phyloP scores from a whole-genome alignment of 768 basidiomycete genomes.

The Russula brevipes region DNA sequence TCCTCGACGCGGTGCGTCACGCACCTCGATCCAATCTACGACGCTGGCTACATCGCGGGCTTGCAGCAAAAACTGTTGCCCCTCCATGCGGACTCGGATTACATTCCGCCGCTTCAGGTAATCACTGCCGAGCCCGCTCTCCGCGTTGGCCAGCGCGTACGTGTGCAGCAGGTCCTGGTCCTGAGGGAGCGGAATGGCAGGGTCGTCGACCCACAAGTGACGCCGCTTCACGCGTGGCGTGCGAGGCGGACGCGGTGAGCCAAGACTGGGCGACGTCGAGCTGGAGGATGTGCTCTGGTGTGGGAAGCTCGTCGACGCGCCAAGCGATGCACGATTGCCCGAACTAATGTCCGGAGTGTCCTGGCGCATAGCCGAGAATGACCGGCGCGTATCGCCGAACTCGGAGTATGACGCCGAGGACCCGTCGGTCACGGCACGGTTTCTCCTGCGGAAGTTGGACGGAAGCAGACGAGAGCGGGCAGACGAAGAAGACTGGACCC shows the following conservation, averaged over 20 bases:
- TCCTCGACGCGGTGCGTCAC: conserved; percentile 27
- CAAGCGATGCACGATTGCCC: neutral
- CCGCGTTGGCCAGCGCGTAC: conserved; percentile 85
- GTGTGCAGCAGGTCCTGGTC: conserved; percentile 52
- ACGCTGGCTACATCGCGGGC: conserved; percentile 77
- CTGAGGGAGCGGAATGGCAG: conserved; percentile 39
- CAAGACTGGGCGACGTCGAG: no score
- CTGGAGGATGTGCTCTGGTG: neutral
- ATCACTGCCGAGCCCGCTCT: conserved; percentile 93
- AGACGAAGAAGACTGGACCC: neutral
- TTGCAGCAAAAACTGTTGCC: conserved; percentile 95
- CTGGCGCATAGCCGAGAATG: conserved; percentile 21
- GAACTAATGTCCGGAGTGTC: conserved; percentile 1
- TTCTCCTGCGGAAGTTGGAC: conserved; percentile 18
- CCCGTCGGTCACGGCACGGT: conserved; percentile 1
- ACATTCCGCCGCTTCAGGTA: conserved; percentile 93
- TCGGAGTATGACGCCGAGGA: neutral
- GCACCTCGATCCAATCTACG: conserved; percentile 94
- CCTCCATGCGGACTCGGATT: conserved; percentile 85
- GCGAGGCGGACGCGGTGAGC: neutral
- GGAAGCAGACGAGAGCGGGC: conserved; percentile 17
- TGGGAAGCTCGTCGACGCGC: neutral
- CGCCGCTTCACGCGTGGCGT: conserved; percentile 5
- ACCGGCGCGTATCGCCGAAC: neutral
- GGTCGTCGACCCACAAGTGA: conserved; percentile 20